Conservation (phyloP, 2,329 filamentous ascomycete genomes). For the Cladosporium colombiae region DNA sequence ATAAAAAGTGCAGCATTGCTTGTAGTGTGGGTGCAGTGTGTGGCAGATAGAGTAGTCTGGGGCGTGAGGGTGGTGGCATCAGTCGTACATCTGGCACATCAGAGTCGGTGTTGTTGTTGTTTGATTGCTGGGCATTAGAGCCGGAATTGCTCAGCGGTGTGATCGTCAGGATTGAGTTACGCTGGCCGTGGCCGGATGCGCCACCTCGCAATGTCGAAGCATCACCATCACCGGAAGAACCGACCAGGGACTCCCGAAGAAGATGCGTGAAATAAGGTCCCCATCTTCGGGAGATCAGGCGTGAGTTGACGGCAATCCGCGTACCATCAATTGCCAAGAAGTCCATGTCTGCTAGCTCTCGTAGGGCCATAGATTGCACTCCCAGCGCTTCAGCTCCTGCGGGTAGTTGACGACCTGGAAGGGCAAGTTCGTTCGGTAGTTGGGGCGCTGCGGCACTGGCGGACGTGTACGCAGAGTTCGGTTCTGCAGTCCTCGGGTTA, state of each 20-base stretch:
- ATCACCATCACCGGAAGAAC: slow-evolving; percentile 69
- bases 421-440: slow-evolving; percentile 50
- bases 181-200: slow-evolving; percentile 52
- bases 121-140: slow-evolving; percentile 42
- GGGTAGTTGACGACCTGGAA: slow-evolving; percentile 74
- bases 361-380: slow-evolving; percentile 72
- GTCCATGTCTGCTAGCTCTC: slow-evolving; percentile 96
- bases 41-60: slow-evolving; percentile 86
- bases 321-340: slow-evolving; percentile 89
- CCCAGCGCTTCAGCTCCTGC: slow-evolving; percentile 82
- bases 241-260: slow-evolving; percentile 70
- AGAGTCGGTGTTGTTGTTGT: slow-evolving; percentile 49
- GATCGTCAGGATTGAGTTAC: slow-evolving; percentile 83
- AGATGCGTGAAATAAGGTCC: slow-evolving; percentile 94
- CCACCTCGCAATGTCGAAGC: slow-evolving; percentile 72
- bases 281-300: slow-evolving; percentile 84
- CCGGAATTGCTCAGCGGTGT: slow-evolving; percentile 59
- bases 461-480: slow-evolving; percentile 81
- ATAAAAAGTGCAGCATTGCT: slow-evolving; percentile 87
- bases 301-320: slow-evolving; percentile 89
- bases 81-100: slow-evolving; percentile 55
- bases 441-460: slow-evolving; percentile 64
- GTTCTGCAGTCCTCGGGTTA: slow-evolving; percentile 77
- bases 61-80: slow-evolving; percentile 63
- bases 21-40: slow-evolving; percentile 89